These are phyloP conservation scores for Podospora fimiseda DNA, from an alignment of 495 filamentous ascomycete genomes.

Conservation along the genomic window DNA sequence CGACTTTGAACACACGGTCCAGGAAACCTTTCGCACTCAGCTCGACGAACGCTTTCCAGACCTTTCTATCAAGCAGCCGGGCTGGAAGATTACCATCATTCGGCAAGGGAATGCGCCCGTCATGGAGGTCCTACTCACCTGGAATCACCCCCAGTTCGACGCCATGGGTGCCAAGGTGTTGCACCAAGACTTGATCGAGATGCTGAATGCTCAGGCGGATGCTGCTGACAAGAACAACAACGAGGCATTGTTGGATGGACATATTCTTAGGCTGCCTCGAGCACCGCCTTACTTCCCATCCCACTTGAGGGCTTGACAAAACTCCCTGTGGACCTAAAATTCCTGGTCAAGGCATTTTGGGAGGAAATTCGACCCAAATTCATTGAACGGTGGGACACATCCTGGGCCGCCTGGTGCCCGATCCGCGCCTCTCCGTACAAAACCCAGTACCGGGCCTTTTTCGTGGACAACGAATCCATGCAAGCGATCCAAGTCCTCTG, in stretches of 20 bases:
- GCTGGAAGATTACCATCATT: slow-evolving; percentile 4
- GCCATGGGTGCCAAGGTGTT: not conserved
- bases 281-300: not conserved
- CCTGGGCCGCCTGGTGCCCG: slow-evolving; percentile 1
- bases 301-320: not conserved
- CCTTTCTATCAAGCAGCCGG: slow-evolving; percentile 1
- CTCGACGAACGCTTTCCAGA: slow-evolving; percentile 3
- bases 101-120: not conserved
- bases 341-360: not conserved
- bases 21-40: slow-evolving; percentile 1
- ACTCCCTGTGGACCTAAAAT: not conserved
- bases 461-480: not conserved
- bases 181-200: not conserved
- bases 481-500: not conserved
- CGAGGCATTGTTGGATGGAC: not conserved
- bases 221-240: not conserved
- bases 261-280: not conserved
- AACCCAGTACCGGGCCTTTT: slow-evolving; percentile 1
- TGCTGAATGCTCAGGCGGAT: too few species aligned
- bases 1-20: slow-evolving; percentile 1
- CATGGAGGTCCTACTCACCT: slow-evolving; percentile 4
- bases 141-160: slow-evolving; percentile 5
- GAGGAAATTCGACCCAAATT: not conserved
- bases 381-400: not conserved
- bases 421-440: slow-evolving; percentile 1